phyloP scores from a whole-genome alignment of 768 basidiomycete species.

The Crassisporium funariophilum region DNA sequence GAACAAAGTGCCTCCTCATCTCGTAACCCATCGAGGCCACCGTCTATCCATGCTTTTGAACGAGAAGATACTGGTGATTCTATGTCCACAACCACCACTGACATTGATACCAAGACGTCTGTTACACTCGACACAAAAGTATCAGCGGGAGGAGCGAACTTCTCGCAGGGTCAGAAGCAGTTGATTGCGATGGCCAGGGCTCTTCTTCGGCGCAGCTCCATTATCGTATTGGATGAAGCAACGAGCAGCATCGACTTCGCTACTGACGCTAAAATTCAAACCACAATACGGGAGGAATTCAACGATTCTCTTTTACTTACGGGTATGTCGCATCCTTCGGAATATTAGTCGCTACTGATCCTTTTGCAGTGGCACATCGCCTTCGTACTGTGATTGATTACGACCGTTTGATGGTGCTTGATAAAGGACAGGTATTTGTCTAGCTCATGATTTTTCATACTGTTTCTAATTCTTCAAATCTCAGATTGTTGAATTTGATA shows the following conservation, averaged over 20 bases:
- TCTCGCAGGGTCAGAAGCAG: slow-evolving; percentile 91
- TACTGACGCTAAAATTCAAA: slow-evolving; percentile 89
- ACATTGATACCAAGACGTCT: slow-evolving; percentile 54
- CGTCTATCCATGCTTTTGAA: slow-evolving; percentile 44
- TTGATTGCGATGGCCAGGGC: slow-evolving; percentile 87
- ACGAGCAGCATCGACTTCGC: slow-evolving; percentile 87
- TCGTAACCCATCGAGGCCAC: slow-evolving; percentile 41
- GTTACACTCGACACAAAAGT: slow-evolving; percentile 78
- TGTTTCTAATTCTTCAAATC: not conserved
- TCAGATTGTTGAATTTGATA: slow-evolving; percentile 69
- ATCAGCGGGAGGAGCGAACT: slow-evolving; percentile 85
- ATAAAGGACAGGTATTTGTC: slow-evolving; percentile 54
- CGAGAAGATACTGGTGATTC: slow-evolving; percentile 43
- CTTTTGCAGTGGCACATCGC: slow-evolving; percentile 63
- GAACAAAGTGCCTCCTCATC: slow-evolving; percentile 50
- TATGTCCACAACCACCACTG: slow-evolving; percentile 47
- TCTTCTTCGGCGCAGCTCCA: slow-evolving; percentile 65
- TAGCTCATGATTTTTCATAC: not conserved
- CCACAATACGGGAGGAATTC: slow-evolving; percentile 86
- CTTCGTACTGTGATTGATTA: slow-evolving; percentile 81
- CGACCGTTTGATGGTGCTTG: slow-evolving; percentile 77
- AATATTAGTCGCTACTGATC: slow-evolving; percentile 1
- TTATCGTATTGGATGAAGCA: slow-evolving; percentile 82
- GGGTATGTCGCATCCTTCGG: slow-evolving; percentile 41
- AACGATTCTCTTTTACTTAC: slow-evolving; percentile 72